phyloP scores from a whole-genome alignment of 208 protist genomes.

The Leishmania arabica region DNA sequence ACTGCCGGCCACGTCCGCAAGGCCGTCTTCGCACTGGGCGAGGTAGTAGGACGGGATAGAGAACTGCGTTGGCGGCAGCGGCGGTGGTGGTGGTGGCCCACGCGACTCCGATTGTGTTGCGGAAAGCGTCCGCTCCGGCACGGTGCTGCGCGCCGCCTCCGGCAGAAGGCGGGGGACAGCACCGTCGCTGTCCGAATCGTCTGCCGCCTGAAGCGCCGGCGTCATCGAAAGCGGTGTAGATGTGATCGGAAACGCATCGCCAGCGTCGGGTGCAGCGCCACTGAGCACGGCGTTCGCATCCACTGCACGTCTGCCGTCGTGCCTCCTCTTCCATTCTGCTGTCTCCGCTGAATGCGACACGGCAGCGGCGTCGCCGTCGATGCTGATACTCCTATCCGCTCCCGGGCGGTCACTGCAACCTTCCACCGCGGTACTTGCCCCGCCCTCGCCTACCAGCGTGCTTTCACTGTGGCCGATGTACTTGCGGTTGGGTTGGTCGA shows the following conservation, averaged over 20 bases:
- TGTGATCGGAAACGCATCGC: not conserved
- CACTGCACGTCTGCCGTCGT: not conserved
- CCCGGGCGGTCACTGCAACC: not conserved
- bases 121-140: not conserved
- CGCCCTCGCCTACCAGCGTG: not conserved
- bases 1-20: constrained; percentile 15
- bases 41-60: constrained; percentile 23
- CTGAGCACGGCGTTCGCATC: not conserved
- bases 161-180: too few species aligned
- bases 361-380: not conserved
- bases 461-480: not conserved
- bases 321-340: not conserved
- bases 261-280: not conserved
- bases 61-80: not conserved
- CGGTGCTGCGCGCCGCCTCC: not conserved
- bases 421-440: not conserved
- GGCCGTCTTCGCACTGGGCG: constrained; percentile 28
- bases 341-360: not conserved
- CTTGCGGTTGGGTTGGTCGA: not conserved
- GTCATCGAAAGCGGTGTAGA: not conserved
- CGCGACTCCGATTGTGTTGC: not conserved
- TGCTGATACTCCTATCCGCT: not conserved
- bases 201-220: not conserved
- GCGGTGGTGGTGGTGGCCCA: not conserved
- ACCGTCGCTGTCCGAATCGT: not conserved